Base-by-base conservation (phyloP, 352 stramenopile genomes). In the Thalassiosira mediterranea region DNA sequence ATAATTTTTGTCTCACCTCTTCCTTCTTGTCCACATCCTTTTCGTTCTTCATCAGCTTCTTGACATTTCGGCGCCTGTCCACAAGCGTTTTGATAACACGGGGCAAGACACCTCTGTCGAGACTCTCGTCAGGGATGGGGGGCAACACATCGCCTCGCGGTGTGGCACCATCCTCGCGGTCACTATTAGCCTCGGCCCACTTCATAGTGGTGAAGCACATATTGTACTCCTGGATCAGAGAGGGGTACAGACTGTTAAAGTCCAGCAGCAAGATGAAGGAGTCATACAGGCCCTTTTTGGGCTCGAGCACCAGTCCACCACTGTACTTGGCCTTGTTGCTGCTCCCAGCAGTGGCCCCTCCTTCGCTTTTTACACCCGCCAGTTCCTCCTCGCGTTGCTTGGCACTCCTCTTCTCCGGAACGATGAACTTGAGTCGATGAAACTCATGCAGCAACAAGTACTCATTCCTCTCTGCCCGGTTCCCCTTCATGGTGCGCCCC, bases 141-240 rank as follows among this genome's bases (percentile, higher is more conserved):
- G 91, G 90, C 21, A 96, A 68, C 17, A 81, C 46, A 64, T 86
- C 79, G 4, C 88, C 69, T 21, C 94, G 91, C 0, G 75, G 81
- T 0, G 84, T 76, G 44, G 94, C 93, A 28, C 46, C 56, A 17
- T 72, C 69, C 4, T 48, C 69, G 32, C 83, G 83, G 42, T 92
- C 87, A 32, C 92, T 82, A 8, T 79, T 74, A 10, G 68, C 58
- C 86, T 80, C 66, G 3, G 86, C 58, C 90, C 91, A 95, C 42
- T 99, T 91, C 38, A 99, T 95, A 0, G 97, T 99, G 5, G 97
- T 99, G 74, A 99, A 99, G 79, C 97, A 99, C 63, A 99, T 95
- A 84, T 99, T 99, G 89, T 99, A 99, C 90, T 99, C 97, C 90
- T 99, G 95, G 68, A 99, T 99, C 73, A 99, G 98, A 21, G 95